Base-by-base conservation (phyloP, 805 yeast species). In the Ogataea trehaloabstinens region DNA sequence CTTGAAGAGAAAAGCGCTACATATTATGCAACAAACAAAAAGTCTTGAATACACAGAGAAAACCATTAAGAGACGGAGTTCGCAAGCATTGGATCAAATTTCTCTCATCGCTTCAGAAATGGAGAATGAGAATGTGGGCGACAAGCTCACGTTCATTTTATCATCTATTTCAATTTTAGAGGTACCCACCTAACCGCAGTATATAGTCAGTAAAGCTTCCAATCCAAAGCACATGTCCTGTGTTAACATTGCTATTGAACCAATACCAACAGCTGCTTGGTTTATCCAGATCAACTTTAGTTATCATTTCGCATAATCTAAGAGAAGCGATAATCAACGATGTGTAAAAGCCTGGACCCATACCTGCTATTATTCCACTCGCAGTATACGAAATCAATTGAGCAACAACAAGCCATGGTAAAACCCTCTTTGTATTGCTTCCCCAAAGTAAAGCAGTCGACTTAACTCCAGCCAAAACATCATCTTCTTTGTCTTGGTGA, bases 381-480 rank as follows among this genome's bases (percentile, higher is more conserved):
- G 74, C 46, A 2, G 80, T 68, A 45, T 79, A 75, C 27, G 80
- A 61, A 1, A 74, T 74, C 47, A 85, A 69, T 63, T 93, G 99
- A 1, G 78, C 79, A 2, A 69, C 68, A 5, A 86, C 75, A 47
- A 89, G 58, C 1, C 75, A 80, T 31, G 76, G 70, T 52, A 85
- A 69, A 29, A 89, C 77, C 8, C 78, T 72, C 58, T 85, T 89
- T 0, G 96, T 76, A 22, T 76, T 73, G 18, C 73, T 75, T 6
- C 95, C 95, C 99, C 99, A 95, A 2, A 85, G 90, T 49, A 93
- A 72, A 6, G 99, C 99, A 1, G 98, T 89, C 2, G 96, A 86
- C 61, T 89, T 89, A 50, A 93, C 84, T 16, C 99, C 99, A 0
- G 95, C 97, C 41, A 75, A 71, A 37, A 86, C 66, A 63, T 93